These are phyloP conservation scores for Apiospora rasikravindrae DNA, from an alignment of 2,329 filamentous ascomycete genomes.

Conservation along the genomic window DNA sequence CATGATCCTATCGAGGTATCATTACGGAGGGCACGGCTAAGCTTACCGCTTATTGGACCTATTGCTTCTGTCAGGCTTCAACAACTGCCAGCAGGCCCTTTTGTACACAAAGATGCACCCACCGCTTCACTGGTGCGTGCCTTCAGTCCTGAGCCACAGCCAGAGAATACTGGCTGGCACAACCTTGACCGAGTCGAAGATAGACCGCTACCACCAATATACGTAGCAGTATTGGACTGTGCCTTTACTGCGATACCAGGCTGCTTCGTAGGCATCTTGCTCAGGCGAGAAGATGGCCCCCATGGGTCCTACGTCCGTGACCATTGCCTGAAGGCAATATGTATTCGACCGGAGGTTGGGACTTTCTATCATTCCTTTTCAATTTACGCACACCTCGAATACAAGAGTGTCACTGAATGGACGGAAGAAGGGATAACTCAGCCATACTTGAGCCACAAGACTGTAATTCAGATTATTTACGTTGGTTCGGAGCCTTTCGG, in stretches of 20 bases:
- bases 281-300: background rate
- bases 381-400: background rate
- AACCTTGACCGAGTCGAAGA: background rate
- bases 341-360: background rate
- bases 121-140: background rate
- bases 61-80: background rate
- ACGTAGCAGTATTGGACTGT: background rate
- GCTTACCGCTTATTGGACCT: background rate
- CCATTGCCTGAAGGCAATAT: background rate
- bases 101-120: background rate
- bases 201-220: background rate
- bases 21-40: background rate
- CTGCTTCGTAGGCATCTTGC: background rate
- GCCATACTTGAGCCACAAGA: background rate
- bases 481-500: background rate
- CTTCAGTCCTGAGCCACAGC: background rate
- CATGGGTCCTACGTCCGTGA: background rate
- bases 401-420: background rate
- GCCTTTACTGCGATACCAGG: background rate
- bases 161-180: background rate
- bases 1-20: background rate
- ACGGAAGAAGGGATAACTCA: background rate
- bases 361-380: background rate
- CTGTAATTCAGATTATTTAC: background rate
- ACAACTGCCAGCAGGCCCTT: background rate